Percentiles rank a stretch among this genome's conserved stretches.
Conservation (phyloP, 768 basidiomycete genomes). For the Kwoniella sp. region DNA sequence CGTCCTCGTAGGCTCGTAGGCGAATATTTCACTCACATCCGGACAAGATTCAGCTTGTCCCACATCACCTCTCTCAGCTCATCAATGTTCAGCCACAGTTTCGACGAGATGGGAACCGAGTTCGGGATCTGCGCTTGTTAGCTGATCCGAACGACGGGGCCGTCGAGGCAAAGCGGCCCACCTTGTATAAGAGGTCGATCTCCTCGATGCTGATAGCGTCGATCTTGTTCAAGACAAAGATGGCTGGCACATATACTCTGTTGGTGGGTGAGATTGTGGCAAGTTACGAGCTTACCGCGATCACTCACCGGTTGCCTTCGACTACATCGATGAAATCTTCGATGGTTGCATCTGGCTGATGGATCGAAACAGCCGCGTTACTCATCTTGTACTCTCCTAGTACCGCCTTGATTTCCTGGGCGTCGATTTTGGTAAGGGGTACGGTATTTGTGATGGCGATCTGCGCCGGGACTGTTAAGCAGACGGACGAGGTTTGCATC, state of each 20-base stretch:
- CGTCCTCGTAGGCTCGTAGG: neutral
- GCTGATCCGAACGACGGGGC: neutral
- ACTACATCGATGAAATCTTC: constrained; percentile 97
- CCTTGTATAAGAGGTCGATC: constrained; percentile 73
- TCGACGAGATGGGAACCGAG: constrained; percentile 89
- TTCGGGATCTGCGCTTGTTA: constrained; percentile 80
- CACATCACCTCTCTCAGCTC: constrained; percentile 92
- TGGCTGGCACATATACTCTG: constrained; percentile 86
- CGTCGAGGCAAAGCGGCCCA: neutral
- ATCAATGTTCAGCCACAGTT: constrained; percentile 93
- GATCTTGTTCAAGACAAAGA: constrained; percentile 79
- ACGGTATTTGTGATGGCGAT: constrained; percentile 95
- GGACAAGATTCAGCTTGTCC: constrained; percentile 83
- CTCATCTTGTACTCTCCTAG: constrained; percentile 80
- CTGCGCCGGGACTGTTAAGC: constrained; percentile 50
- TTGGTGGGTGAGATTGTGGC: neutral
- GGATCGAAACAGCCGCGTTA: constrained; percentile 86
- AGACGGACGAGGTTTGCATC: neutral
- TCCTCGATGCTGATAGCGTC: constrained; percentile 99
- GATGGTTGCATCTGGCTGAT: constrained; percentile 83
- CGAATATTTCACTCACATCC: constrained; percentile 57
- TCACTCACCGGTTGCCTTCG: constrained; percentile 77
- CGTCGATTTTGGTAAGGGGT: constrained; percentile 89
- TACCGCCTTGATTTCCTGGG: constrained; percentile 92
- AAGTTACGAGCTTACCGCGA: neutral